Percentiles rank a stretch among this genome's conserved stretches.
Conservation (phyloP, 2,329 filamentous ascomycete species). For the Pseudogymnoascus destructans region DNA sequence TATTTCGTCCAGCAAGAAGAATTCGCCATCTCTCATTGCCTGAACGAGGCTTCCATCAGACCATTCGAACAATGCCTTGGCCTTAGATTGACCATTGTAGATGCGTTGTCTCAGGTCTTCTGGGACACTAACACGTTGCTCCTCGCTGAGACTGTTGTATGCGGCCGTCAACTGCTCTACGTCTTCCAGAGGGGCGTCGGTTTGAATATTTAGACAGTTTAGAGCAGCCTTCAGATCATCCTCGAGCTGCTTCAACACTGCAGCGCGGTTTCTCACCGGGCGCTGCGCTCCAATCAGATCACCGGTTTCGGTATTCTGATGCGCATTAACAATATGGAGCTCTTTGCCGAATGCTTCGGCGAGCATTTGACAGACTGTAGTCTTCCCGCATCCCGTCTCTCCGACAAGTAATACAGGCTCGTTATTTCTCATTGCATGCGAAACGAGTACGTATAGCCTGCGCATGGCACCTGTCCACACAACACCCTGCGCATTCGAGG, state of each 20-base stretch:
- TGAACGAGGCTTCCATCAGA: constrained; percentile 85
- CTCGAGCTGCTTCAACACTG: constrained; percentile 52
- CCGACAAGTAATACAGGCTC: constrained; percentile 91
- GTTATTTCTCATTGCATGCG: constrained; percentile 71
- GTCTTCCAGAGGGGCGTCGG: constrained; percentile 43
- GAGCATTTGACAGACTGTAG: constrained; percentile 84
- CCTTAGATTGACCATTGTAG: constrained; percentile 42
- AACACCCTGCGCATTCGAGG: constrained; percentile 47
- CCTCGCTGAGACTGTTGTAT: constrained; percentile 34
- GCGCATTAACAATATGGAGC: constrained; percentile 86
- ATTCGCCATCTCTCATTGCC: constrained; percentile 79
- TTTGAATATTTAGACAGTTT: constrained; percentile 26
- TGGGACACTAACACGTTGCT: constrained; percentile 26
- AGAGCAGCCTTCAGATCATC: constrained; percentile 44
- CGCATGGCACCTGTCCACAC: constrained; percentile 97
- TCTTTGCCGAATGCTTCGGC: constrained; percentile 66
- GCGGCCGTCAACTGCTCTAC: constrained; percentile 43
- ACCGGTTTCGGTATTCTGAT: constrained; percentile 95
- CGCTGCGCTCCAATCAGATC: constrained; percentile 93
- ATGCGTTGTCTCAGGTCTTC: constrained; percentile 28
- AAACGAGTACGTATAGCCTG: constrained; percentile 78
- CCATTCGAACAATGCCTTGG: constrained; percentile 90
- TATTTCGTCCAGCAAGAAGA: constrained; percentile 94
- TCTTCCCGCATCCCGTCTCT: constrained; percentile 96
- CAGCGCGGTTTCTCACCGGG: constrained; percentile 73